Conservation (phyloP, 352 stramenopile genomes). For the Globisporangium spiculum region DNA sequence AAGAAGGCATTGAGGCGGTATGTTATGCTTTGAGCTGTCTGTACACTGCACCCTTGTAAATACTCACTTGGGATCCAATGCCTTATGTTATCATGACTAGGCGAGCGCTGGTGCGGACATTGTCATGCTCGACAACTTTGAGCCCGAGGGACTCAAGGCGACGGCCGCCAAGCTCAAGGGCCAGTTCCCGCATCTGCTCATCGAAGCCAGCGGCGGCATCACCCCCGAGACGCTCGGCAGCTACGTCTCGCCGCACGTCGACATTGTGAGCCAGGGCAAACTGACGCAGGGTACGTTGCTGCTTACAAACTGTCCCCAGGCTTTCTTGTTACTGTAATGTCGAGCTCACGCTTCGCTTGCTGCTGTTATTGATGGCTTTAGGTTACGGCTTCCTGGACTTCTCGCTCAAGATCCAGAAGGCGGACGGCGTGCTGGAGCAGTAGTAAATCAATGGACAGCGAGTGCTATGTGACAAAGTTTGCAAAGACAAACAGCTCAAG, state of each 20-base stretch:
- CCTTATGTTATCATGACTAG: slow-evolving; percentile 15
- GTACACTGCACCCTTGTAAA: too few species aligned
- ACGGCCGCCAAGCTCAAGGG: slow-evolving; percentile 92
- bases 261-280: slow-evolving; percentile 97
- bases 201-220: slow-evolving; percentile 98
- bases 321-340: not conserved
- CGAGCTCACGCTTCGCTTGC: not conserved
- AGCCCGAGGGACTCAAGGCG: slow-evolving; percentile 88
- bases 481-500: not conserved
- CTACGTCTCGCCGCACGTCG: slow-evolving; percentile 94
- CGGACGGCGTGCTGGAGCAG: slow-evolving; percentile 51
- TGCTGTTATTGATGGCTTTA: slow-evolving; percentile 11
- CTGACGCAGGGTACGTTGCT: slow-evolving; percentile 90
- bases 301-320: not conserved
- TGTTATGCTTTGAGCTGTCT: slow-evolving; percentile 1
- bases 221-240: slow-evolving; percentile 91
- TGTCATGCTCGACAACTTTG: slow-evolving; percentile 99
- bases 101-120: slow-evolving; percentile 86
- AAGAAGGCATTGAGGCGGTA: slow-evolving; percentile 93
- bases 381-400: slow-evolving; percentile 96
- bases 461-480: not conserved
- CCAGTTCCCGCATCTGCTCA: slow-evolving; percentile 93
- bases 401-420: slow-evolving; percentile 96
- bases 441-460: slow-evolving; percentile 20
- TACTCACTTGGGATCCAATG: not conserved